Conservation (phyloP, 75 land plant species). For the Selaginella tamariscina region DNA sequence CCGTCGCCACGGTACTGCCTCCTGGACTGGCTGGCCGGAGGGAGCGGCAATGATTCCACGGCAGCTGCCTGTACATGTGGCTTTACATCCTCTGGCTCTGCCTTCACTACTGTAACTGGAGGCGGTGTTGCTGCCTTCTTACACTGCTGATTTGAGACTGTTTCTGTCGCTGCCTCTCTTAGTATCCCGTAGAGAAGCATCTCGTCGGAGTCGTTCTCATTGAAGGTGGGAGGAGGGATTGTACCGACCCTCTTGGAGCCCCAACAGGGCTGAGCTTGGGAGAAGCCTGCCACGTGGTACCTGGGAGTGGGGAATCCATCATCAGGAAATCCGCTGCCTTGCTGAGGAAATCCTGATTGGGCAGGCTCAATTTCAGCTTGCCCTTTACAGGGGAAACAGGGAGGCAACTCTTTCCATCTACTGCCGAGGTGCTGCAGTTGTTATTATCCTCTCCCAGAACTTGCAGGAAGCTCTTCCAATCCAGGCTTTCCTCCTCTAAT, state of each 20-base stretch:
- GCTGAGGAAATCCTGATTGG: neutral
- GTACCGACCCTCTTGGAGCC: neutral
- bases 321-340: neutral
- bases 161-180: neutral
- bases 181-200: neutral
- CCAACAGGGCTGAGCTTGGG: neutral
- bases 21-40: neutral
- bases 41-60: neutral
- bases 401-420: too few relatives aligned
- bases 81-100: neutral
- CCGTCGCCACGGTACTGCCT: neutral
- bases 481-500: neutral
- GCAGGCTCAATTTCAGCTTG: neutral
- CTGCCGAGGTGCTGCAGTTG: neutral
- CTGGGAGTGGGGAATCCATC: neutral
- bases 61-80: neutral
- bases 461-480: neutral
- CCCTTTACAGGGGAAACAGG: neutral
- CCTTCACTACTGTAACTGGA: neutral
- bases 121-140: neutral
- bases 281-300: neutral
- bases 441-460: neutral
- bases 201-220: neutral
- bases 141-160: neutral
- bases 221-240: neutral